Evolutionary conservation across 129 eudicot species (phyloP), one percentile per base, ranked within the genome.

Genomic region (Tagetes erecta): DNA sequence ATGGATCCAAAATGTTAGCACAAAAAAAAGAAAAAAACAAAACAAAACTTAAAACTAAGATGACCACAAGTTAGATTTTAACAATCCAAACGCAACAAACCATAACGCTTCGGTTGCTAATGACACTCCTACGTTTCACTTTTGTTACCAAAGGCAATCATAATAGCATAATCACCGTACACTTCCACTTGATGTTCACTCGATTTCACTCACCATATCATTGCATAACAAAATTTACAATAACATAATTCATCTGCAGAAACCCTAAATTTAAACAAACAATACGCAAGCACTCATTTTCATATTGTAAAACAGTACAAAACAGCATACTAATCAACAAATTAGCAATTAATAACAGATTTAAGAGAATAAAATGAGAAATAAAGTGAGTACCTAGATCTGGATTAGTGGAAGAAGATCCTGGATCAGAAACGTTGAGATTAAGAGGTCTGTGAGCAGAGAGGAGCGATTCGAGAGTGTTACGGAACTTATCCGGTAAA

Each of bases 401-500:
- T 6, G 82, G 67, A 52, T 56, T 47, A 57, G 2, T 3, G 67
- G 55, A 55, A 39, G 85, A 81, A 10, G 82, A 47, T 64, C 79
- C 83, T 35, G 88, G 83, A 44, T 44, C 41, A 27, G 53, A 74
- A 40, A 8, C 78, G 68, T 82, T 70, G 6, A 57, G 39, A 33
- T 71, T 10, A 36, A 74, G 42, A 64, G 86, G 93, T 60, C 90
- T 64, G 45, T 83, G 96, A 57, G 80, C 77, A 69, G 80, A 51
- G 30, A 90, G 83, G 66, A 84, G 1, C 0, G 96, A 69, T 4
- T 84, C 41, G 41, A 87, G 76, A 73, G 85, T 72, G 56, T 57
- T 74, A 13, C 67, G 82, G 49, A 87, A 85, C 47, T 83, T 84
- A 79, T 46, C 68, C 7, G 92, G 90, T 13, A 90, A 74, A 13